These are phyloP conservation scores for Scedosporium minutisporum DNA, from an alignment of 2,329 filamentous ascomycete genomes.

Conservation along the genomic window DNA sequence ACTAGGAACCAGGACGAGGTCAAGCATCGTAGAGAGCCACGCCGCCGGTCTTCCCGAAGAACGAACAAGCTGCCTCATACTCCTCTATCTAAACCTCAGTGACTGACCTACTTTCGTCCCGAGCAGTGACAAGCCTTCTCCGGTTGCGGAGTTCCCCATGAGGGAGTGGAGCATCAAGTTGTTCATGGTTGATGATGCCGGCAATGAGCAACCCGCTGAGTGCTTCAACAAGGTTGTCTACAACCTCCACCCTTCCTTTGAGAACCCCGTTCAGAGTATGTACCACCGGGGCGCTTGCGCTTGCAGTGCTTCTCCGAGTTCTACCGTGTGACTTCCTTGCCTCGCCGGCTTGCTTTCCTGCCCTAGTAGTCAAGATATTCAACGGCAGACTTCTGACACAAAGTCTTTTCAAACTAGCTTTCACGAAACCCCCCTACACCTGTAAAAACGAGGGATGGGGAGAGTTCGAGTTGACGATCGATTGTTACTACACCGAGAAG, in stretches of 20 bases:
- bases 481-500: slow-evolving; percentile 76
- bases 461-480: slow-evolving; percentile 91
- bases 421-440: slow-evolving; percentile 76
- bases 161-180: slow-evolving; percentile 85
- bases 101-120: background rate
- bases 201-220: slow-evolving; percentile 71
- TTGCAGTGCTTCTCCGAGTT: too few species aligned
- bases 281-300: slow-evolving; percentile 11
- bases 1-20: slow-evolving; percentile 12
- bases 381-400: slow-evolving; percentile 7
- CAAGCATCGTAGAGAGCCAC: background rate
- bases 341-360: background rate
- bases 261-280: slow-evolving; percentile 75
- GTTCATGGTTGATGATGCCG: slow-evolving; percentile 74
- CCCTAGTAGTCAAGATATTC: background rate
- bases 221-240: slow-evolving; percentile 91
- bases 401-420: slow-evolving; percentile 39
- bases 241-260: slow-evolving; percentile 89
- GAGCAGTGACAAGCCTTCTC: slow-evolving; percentile 67
- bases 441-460: slow-evolving; percentile 96
- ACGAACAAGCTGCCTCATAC: too few species aligned
- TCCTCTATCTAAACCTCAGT: too few species aligned
- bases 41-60: too few species aligned
- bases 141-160: slow-evolving; percentile 83
- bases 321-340: background rate